Evolutionary conservation across 306 rosid species (phyloP), one percentile per base, ranked within the genome.

Genomic region (Comarum palustre): DNA sequence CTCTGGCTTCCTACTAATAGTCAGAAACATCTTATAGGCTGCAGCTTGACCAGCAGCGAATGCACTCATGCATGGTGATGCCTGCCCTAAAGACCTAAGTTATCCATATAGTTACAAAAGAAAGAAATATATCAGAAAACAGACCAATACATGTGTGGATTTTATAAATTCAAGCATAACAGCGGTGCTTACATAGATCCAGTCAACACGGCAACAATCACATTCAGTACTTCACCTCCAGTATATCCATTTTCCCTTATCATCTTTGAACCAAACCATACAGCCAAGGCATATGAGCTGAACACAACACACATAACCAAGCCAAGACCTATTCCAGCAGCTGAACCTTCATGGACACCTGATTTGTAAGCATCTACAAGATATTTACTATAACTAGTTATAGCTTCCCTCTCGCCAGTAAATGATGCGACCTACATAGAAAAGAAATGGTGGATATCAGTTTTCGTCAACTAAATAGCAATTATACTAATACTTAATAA

Each of bases 41-140:
- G 98, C 98, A 62, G 98, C 98, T 77, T 87, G 89, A 73, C 98
- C 98, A 8, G 96, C 90, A 24, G 91, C 95, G 45, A 90, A 92
- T 47, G 98, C 95, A 73, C 95, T 85, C 87, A 90, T n/a, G 87
- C 98, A 85, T 4, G 98, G 98, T 13, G 98, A 90, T 57, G 94
- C 82, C 66, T 90, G 92, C 22, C 98, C 98, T 15, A 92, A 87
- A 27, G 96, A 90, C 96, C 98, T 92, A 64, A 64, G 15, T 29
- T 43, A 69, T 69, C 59, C 75, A 57, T 43, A 69, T 48, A 42
- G 66, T 38, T 43, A 20, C 41, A 45, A 10, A 42, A 67, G 32
- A 32, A 41, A 74, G 14, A 68, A 51, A 39, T 57, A 46, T 65
- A 34, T 34, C 20, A 31, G 4, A 11, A n/a, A 47, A 41, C 10